These are phyloP conservation scores for Saccharomycodes ludwigii DNA, from an alignment of 805 yeast genomes.

Conservation along the genomic window DNA sequence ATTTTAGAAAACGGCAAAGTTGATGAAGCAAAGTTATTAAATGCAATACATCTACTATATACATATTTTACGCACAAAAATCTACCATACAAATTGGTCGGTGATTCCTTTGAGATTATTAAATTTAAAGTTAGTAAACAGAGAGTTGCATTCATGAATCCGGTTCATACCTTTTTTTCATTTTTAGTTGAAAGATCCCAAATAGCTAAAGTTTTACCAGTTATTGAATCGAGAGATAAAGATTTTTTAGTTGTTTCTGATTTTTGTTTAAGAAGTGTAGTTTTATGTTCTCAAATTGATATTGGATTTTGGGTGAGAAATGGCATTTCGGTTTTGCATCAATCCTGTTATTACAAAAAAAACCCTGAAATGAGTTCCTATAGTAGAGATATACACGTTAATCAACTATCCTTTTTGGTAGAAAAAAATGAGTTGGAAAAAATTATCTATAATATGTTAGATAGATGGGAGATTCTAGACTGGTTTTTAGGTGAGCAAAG, in stretches of 20 bases:
- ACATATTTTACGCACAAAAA: slow-evolving; percentile 20
- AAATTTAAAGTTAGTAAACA: slow-evolving; percentile 34
- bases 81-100: slow-evolving; percentile 14
- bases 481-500: slow-evolving; percentile 32
- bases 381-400: slow-evolving; percentile 60
- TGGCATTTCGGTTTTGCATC: slow-evolving; percentile 42
- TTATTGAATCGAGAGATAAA: slow-evolving; percentile 11
- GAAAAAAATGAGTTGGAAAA: slow-evolving; percentile 37
- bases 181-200: slow-evolving; percentile 21
- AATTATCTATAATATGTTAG: slow-evolving; percentile 46
- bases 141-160: slow-evolving; percentile 46
- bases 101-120: slow-evolving; percentile 18
- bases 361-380: slow-evolving; percentile 42
- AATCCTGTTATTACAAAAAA: slow-evolving; percentile 38
- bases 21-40: slow-evolving; percentile 10
- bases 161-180: slow-evolving; percentile 45
- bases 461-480: slow-evolving; percentile 43
- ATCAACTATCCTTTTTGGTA: slow-evolving; percentile 48
- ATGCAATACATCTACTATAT: slow-evolving; percentile 26
- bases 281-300: slow-evolving; percentile 47
- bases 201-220: slow-evolving; percentile 12
- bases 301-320: slow-evolving; percentile 67
- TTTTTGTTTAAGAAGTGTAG: slow-evolving; percentile 46
- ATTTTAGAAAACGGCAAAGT: slow-evolving; percentile 12
- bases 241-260: slow-evolving; percentile 42